These are phyloP conservation scores for Cnidoscolus chayamansa DNA, from an alignment of 441 rosid species.

Conservation along the genomic window DNA sequence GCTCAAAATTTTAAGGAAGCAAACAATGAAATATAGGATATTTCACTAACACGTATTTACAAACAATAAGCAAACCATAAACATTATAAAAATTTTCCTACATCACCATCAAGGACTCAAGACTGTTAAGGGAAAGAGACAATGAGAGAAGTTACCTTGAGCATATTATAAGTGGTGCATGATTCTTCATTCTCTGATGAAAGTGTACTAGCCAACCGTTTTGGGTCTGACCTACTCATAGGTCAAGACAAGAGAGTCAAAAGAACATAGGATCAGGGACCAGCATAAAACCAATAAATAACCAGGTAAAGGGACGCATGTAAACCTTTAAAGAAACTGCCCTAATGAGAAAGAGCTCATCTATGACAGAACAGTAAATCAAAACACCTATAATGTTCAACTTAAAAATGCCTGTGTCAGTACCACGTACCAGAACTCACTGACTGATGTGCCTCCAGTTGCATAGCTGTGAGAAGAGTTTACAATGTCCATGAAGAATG, in stretches of 20 bases:
- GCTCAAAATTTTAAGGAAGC: background rate
- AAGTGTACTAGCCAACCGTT: conserved; percentile 65
- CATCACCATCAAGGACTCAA: background rate
- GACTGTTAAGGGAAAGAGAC: background rate
- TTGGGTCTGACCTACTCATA: conserved; percentile 65
- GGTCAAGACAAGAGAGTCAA: conserved; percentile 11
- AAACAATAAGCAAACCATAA: background rate
- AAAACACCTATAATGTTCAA: background rate
- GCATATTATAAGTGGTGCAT: conserved; percentile 92
- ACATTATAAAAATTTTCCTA: background rate
- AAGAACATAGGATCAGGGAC: conserved; percentile 10
- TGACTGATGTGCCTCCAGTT: conserved; percentile 80
- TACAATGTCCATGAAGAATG: conserved; percentile 79
- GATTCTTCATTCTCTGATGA: conserved; percentile 79
- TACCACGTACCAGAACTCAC: conserved; percentile 97
- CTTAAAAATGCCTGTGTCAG: conserved; percentile 5
- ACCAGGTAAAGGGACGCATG: background rate
- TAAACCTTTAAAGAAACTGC: background rate
- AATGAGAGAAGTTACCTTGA: conserved; percentile 45
- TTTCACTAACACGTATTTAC: background rate
- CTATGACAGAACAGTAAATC: background rate
- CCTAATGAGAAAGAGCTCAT: background rate
- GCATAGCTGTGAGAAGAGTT: conserved; percentile 87
- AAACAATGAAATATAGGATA: background rate
- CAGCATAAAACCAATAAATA: background rate